Conservation (phyloP, 139 green algal species). For the Zygnema cylindricum region DNA sequence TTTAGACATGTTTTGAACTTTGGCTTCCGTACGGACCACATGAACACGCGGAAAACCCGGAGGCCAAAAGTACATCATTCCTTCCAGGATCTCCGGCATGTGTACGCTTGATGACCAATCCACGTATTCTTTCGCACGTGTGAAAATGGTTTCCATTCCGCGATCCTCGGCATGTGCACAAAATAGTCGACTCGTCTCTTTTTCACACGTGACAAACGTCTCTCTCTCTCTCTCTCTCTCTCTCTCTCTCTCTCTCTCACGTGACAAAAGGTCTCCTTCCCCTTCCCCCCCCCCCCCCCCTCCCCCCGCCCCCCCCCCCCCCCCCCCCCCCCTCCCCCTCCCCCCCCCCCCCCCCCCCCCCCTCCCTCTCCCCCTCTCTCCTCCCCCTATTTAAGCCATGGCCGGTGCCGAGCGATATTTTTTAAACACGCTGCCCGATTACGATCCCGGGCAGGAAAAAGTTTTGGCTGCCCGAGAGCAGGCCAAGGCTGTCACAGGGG, state of each 20-base stretch:
- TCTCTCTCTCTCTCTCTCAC: background rate
- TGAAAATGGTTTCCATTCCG: background rate
- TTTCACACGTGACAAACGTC: background rate
- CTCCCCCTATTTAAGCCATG: background rate
- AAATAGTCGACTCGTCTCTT: background rate
- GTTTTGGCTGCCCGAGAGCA: background rate
- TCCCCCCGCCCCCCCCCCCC: too few relatives aligned
- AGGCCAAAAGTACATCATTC: too few relatives aligned
- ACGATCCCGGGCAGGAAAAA: background rate
- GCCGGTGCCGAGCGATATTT: background rate
- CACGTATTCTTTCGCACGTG: background rate
- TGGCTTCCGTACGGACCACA: too few relatives aligned
- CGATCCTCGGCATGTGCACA: background rate
- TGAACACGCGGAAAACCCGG: too few relatives aligned
- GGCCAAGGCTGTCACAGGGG: background rate
- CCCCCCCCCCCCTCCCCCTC: background rate
- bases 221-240: background rate
- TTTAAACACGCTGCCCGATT: slow-evolving; percentile 1
- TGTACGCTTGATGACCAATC: too few relatives aligned
- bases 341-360: too few relatives aligned
- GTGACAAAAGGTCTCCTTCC: background rate
- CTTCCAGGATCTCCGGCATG: too few relatives aligned
- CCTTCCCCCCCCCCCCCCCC: background rate
- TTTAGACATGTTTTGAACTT: too few relatives aligned
- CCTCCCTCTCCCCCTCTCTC: background rate